Evolutionary conservation across 768 basidiomycete species (phyloP).

Genomic region (Podaxis rugospora): DNA sequence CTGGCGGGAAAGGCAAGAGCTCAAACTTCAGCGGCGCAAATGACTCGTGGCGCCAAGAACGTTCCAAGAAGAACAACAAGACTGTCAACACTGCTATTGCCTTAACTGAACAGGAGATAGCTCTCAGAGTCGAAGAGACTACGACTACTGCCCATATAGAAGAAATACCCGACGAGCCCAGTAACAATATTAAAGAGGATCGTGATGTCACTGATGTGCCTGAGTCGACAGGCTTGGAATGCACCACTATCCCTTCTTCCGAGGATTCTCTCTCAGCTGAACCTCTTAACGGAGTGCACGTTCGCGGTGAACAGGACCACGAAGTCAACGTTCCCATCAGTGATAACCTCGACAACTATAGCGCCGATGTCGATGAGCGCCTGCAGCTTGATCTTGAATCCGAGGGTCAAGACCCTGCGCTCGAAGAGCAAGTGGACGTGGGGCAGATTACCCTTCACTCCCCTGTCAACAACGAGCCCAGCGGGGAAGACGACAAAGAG

Average conservation of each 20-base stretch:
- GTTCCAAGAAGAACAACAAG: not conserved
- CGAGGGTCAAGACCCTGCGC: not conserved
- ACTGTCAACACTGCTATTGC: not conserved
- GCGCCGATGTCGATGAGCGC: not conserved
- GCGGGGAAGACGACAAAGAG: not conserved
- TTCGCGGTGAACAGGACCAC: not conserved
- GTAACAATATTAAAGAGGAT: not conserved
- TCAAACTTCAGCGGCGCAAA: no score
- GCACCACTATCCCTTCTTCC: not conserved
- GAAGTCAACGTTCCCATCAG: not conserved
- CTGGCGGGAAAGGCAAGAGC: not conserved
- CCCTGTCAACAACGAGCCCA: not conserved
- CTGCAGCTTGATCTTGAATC: not conserved
- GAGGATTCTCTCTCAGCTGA: not conserved
- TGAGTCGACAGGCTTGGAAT: not conserved
- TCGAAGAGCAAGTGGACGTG: not conserved
- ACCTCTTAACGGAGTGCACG: not conserved
- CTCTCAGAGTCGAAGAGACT: not conserved
- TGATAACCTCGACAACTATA: not conserved
- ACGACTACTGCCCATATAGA: not conserved
- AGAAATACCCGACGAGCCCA: not conserved
- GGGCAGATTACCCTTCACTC: not conserved
- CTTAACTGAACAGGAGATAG: constrained; percentile 2
- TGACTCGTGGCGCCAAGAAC: not conserved
- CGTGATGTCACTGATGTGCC: not conserved